phyloP scores from a whole-genome alignment of 106 monocot species.

The Acorus calamus region DNA sequence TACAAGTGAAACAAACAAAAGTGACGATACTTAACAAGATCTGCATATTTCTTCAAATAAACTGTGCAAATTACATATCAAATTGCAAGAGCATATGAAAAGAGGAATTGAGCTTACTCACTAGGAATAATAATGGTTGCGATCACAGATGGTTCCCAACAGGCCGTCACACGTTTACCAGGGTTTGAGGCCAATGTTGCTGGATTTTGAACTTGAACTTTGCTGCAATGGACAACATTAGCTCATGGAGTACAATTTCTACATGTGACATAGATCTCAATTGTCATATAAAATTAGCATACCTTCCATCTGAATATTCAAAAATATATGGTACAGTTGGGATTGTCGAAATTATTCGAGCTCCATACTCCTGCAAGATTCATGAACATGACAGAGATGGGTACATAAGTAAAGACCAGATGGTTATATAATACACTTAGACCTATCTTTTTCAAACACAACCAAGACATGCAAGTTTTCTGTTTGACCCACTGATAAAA shows the following conservation, averaged over 20 bases:
- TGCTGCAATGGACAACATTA: slow-evolving; percentile 33
- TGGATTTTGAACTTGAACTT: slow-evolving; percentile 80
- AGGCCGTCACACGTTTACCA: slow-evolving; percentile 55
- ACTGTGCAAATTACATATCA: no score
- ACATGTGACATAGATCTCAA: neutral
- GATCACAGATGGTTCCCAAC: slow-evolving; percentile 94
- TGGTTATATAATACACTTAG: neutral
- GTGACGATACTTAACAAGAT: no score
- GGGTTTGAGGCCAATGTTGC: slow-evolving; percentile 84
- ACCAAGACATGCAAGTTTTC: no score
- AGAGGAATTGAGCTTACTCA: slow-evolving; percentile 86
- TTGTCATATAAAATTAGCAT: neutral
- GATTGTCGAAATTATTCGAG: slow-evolving; percentile 89
- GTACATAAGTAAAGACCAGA: neutral
- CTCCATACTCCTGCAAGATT: slow-evolving; percentile 79
- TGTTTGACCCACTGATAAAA: no score
- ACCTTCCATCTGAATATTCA: slow-evolving; percentile 99
- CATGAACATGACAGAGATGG: slow-evolving; percentile 1
- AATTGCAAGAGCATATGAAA: neutral
- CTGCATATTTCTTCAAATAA: no score
- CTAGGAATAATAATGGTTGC: slow-evolving; percentile 98
- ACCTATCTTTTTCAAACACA: no score
- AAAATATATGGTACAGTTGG: slow-evolving; percentile 98
- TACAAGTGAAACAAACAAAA: slow-evolving; percentile 17
- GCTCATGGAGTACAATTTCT: neutral